Evolutionary conservation across 768 basidiomycete genomes (phyloP), one percentile per base, ranked within the genome.

Genomic region (Termitomyces sp.): DNA sequence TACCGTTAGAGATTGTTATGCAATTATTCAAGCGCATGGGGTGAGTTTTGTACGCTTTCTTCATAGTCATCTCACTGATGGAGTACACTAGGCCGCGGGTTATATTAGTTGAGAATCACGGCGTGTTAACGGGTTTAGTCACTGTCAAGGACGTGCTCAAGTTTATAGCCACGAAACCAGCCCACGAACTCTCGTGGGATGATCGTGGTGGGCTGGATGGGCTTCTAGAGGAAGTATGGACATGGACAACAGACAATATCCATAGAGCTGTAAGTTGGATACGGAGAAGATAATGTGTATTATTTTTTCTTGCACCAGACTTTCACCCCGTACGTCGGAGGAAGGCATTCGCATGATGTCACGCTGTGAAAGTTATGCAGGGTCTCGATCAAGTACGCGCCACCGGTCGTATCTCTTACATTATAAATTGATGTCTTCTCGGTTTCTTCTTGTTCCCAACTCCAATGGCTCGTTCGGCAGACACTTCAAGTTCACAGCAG

Each of bases 21-120:
- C 94, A 99, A 68, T 75, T 99, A 27, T 99, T 98, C 80, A 93
- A 96, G 69, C 83, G 93, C 46, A 92, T 99, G 89, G 97, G 97
- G 97, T 97, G 67, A 64, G 93, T 79, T 14, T 36, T 56, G 32
- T 20, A 32, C 20, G 53, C 10, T 30, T 49, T 33, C 32, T 34
- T 59, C 43, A 42, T 43, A 50, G 16, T 8, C 12, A 30, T 47
- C n/a, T 32, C 56, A 40, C 53, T 59, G 22, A 46, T 56, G 16
- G 33, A 36, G 18, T 58, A 46, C 46, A 24, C 4, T 62, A 98
- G 96, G 8, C 97, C 97, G 0, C 89, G 95, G 27, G 91, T 96
- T n/a, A 96, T 99, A 56, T 80, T 98, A 14, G 94, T 98, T 4
- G 93, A 94, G 68, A 85, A 93, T 57, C 84, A 89, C 65, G 96